Conservation (phyloP, 129 eudicot species). For the Apium graveolens region DNA sequence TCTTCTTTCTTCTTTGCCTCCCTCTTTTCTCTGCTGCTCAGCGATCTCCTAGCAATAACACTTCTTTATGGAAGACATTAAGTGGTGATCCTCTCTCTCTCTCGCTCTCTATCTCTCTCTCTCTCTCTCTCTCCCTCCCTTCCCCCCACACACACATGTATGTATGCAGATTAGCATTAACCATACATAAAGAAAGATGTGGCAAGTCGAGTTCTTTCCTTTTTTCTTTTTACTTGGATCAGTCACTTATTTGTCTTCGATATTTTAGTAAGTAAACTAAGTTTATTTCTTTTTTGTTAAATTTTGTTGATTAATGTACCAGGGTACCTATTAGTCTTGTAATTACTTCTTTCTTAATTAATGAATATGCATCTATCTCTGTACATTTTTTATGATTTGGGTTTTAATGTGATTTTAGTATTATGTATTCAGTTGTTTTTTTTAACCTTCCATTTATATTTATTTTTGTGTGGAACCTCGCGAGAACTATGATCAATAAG, state of each 20-base stretch:
- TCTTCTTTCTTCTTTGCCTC: conserved; percentile 24
- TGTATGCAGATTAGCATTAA: neutral
- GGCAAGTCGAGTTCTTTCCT: neutral
- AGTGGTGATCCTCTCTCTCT: neutral
- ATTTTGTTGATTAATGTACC: neutral
- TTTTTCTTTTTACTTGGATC: neutral
- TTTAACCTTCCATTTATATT: neutral
- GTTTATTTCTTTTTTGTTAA: neutral
- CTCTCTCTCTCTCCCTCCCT: neutral
- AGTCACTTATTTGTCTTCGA: neutral
- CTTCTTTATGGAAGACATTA: conserved; percentile 9
- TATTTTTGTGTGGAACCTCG: neutral
- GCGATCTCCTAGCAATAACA: conserved; percentile 19
- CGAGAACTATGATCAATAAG: neutral
- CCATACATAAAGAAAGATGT: neutral
- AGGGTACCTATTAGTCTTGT: neutral
- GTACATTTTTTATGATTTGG: neutral
- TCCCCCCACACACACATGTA: no score
- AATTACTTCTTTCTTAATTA: neutral
- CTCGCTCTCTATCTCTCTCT: neutral
- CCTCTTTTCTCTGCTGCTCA: conserved; percentile 22
- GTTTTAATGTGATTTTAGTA: neutral
- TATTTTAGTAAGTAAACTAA: neutral
- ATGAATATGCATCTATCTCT: neutral
- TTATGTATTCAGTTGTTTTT: neutral